These are phyloP conservation scores for Entomortierella lignicola DNA, from an alignment of 192 early-diverging fungal species.

Conservation along the genomic window DNA sequence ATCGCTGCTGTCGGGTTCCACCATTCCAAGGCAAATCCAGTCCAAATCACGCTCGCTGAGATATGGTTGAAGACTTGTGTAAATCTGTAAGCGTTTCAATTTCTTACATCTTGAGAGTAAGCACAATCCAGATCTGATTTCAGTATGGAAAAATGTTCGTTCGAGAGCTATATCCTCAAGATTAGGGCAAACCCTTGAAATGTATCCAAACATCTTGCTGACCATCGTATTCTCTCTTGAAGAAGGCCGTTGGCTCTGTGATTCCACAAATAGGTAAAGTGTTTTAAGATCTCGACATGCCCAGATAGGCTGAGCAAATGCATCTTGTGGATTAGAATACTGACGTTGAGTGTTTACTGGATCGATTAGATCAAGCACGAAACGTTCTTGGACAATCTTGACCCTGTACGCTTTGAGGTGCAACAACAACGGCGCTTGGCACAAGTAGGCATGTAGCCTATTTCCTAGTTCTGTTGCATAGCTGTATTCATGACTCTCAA, in stretches of 20 bases:
- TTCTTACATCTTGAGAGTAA: slow-evolving; percentile 3
- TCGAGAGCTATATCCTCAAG: slow-evolving; percentile 5
- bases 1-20: not conserved
- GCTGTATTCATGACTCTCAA: not conserved
- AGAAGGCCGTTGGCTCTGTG: not conserved
- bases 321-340: not conserved
- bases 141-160: not conserved
- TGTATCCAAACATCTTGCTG: slow-evolving; percentile 13
- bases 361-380: not conserved
- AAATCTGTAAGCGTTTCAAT: not conserved
- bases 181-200: slow-evolving; percentile 14
- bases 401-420: slow-evolving; percentile 7
- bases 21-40: slow-evolving; percentile 11
- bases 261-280: not conserved
- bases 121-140: not conserved
- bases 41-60: not conserved
- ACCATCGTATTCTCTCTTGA: not conserved
- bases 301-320: slow-evolving; percentile 8
- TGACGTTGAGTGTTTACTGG: too few species aligned
- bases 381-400: not conserved
- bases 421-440: slow-evolving; percentile 5
- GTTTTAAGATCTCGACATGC: slow-evolving; percentile 13
- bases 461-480: not conserved
- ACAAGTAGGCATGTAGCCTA: slow-evolving; percentile 2
- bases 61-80: not conserved